A percentile compares a stretch with the other conserved stretches of the same genome.
These are phyloP conservation scores for Parasitella parasitica DNA, from an alignment of 371 early-diverging fungal species.

Conservation along the genomic window DNA sequence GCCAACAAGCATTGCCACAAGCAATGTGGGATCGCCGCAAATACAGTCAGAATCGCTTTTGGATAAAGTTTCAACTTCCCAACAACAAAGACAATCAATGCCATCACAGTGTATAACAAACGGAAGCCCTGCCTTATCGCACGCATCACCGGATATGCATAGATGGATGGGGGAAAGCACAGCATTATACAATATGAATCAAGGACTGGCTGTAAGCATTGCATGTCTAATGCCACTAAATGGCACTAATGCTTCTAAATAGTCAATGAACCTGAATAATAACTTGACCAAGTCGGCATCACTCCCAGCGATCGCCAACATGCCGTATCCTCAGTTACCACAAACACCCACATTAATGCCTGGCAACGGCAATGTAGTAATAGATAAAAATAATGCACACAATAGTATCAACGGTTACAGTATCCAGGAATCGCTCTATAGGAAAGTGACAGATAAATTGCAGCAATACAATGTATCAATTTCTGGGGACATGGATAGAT, in stretches of 20 bases:
- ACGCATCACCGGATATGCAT: constrained; percentile 18
- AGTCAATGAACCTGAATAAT: constrained; percentile 33
- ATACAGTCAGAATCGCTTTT: constrained; percentile 16
- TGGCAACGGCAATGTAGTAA: neutral
- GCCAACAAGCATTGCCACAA: constrained; percentile 33
- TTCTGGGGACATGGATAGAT: constrained; percentile 57
- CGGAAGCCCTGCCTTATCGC: constrained; percentile 23
- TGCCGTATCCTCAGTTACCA: neutral
- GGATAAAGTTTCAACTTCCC: constrained; percentile 22
- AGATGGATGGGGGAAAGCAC: constrained; percentile 39
- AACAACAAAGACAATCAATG: constrained; percentile 20
- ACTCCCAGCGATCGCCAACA: constrained; percentile 17
- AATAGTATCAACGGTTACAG: neutral
- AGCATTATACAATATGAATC: constrained; percentile 46
- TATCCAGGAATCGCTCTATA: constrained; percentile 38
- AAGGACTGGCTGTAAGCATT: constrained; percentile 32
- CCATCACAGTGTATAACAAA: constrained; percentile 29
- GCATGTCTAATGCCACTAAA: neutral
- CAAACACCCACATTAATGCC: constrained; percentile 1
- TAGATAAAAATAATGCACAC: neutral
- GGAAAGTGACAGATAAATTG: constrained; percentile 41
- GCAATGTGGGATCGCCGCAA: constrained; percentile 24
- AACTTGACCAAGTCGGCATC: constrained; percentile 28
- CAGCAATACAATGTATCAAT: constrained; percentile 46
- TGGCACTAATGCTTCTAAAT: neutral